Evolutionary conservation across 192 early-diverging fungal species (phyloP).

Genomic region (Umbelopsis vinacea): DNA sequence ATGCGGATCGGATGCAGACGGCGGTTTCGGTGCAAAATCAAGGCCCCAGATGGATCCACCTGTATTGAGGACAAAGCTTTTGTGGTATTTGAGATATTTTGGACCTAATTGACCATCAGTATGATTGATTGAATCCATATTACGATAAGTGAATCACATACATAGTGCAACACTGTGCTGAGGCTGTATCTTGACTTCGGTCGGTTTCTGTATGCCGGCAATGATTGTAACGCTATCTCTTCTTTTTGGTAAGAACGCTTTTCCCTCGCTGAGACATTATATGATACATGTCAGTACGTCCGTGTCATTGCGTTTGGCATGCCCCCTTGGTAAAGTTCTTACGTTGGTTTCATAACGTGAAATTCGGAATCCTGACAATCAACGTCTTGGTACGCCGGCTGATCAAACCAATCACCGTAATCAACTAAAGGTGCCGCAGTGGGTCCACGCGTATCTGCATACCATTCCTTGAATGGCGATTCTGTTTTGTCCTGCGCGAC

Average conservation of each 20-base stretch:
- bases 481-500: neutral
- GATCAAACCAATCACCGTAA: neutral
- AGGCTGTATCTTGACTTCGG: neutral
- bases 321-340: neutral
- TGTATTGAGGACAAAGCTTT: slow-evolving; percentile 38
- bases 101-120: neutral
- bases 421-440: neutral
- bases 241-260: neutral
- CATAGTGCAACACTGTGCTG: neutral
- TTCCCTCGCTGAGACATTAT: neutral
- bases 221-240: neutral
- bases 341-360: neutral
- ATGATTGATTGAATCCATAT: too few species aligned
- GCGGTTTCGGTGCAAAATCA: slow-evolving; percentile 40
- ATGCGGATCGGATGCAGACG: neutral
- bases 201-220: slow-evolving; percentile 5
- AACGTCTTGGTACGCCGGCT: slow-evolving; percentile 11
- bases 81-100: slow-evolving; percentile 21
- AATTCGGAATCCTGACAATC: neutral
- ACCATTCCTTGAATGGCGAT: neutral
- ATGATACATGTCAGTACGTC: neutral
- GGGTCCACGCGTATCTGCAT: neutral
- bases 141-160: neutral
- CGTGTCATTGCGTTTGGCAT: neutral
- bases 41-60: slow-evolving; percentile 45